Conservation (phyloP, 495 filamentous ascomycete genomes). For the Aspergillus carlsbadensis region DNA sequence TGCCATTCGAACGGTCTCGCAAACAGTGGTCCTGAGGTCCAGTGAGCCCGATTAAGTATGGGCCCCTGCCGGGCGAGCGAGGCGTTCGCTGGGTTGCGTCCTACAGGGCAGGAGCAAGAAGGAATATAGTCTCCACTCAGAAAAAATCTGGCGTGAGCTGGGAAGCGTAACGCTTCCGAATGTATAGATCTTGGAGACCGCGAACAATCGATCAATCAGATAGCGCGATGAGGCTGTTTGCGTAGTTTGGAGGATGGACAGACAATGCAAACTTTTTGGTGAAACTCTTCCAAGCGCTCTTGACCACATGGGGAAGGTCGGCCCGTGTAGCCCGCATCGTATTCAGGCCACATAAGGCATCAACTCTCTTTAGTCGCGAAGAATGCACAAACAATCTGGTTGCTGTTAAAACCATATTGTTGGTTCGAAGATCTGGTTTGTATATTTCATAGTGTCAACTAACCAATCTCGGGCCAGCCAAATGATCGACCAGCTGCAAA, state of each 20-base stretch:
- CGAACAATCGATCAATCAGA: constrained; percentile 21
- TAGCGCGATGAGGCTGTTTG: constrained; percentile 42
- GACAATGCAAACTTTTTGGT: constrained; percentile 48
- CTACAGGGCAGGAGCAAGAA: constrained; percentile 3
- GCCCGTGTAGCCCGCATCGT: neutral
- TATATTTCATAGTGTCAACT: neutral
- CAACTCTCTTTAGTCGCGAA: no score
- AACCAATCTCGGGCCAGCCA: constrained; percentile 15
- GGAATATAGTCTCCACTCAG: neutral
- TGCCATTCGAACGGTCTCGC: no score
- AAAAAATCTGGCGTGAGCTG: neutral
- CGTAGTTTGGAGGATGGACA: constrained; percentile 47
- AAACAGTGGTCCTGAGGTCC: no score
- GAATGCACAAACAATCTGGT: no score
- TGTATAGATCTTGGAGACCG: constrained; percentile 12
- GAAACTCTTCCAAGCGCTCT: neutral
- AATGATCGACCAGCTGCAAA: neutral
- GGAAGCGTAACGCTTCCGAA: constrained; percentile 11
- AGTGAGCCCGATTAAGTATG: no score
- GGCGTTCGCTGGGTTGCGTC: neutral
- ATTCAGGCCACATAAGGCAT: no score
- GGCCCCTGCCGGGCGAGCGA: constrained; percentile 3
- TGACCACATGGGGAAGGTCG: neutral
- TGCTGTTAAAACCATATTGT: neutral
- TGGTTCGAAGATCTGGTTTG: neutral